Base-by-base conservation (phyloP, 192 early-diverging fungal species). In the Gamsiella multidivaricata region DNA sequence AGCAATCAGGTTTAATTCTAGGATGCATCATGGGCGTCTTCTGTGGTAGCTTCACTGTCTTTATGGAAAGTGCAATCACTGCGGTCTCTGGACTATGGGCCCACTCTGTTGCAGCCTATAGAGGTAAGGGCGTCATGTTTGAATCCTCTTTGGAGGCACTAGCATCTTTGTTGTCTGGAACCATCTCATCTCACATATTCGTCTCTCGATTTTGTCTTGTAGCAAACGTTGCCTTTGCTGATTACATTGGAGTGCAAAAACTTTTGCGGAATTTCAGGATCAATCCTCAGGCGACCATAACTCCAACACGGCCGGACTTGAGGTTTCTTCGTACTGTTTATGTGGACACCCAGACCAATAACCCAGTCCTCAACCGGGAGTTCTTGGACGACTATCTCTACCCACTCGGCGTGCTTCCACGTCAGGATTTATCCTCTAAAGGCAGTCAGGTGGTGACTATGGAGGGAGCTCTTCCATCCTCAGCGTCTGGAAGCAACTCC, bases 1-100 rank as follows among this genome's bases (percentile, higher is more conserved):
- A 94, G 63, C 91, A 94, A 60, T 71, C 91, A 39, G 93, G 93
- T 8, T 78, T 95, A 29, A 72, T 90, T 17, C 70, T 88, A 23
- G 85, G 89, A 15, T 71, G 82, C 20, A 81, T 95, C n/a, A 81
- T 85, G 70, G 87, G 87, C 7, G 85, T 89, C 34, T 92, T 81
- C 79, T 80, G 81, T 22, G 93, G 93, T 3, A 87, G 87, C 68
- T 85, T 86, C 49, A 85, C 87, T 8, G 68, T 94, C 1, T 89
- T 88, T 62, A 71, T 89, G 36, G 86, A 85, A 68, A 86, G 84
- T 29, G 58, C 69, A 0, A 83, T 89, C 41, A 80, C 88, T 62
- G 86, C 87, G 20, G 60, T 84, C 5, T 86, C 90, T n/a, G 88
- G 89, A 8, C 81, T 87, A 10, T 94, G 90, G 84, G 81, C 91